phyloP scores from a whole-genome alignment of 495 filamentous ascomycete species.

The Hypoxylon lenormandii region DNA sequence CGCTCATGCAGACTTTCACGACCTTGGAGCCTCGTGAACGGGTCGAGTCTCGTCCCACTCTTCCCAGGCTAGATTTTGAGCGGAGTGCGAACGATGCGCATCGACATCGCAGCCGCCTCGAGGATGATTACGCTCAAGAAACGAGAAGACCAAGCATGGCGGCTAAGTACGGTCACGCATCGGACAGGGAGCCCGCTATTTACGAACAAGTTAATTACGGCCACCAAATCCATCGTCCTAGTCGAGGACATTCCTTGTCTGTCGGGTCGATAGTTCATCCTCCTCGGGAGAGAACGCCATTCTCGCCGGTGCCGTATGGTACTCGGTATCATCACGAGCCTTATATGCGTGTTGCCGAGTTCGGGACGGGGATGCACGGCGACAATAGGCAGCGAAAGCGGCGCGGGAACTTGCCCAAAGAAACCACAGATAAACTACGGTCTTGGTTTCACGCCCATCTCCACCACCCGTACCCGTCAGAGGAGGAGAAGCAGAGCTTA shows the following conservation, averaged over 20 bases:
- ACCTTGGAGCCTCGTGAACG: slow-evolving; percentile 40
- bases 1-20: slow-evolving; percentile 42
- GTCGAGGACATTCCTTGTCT: slow-evolving; percentile 55
- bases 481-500: slow-evolving; percentile 88
- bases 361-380: slow-evolving; percentile 47
- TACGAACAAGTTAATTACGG: slow-evolving; percentile 35
- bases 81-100: slow-evolving; percentile 46
- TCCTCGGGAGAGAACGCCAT: slow-evolving; percentile 49
- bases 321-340: slow-evolving; percentile 41
- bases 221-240: slow-evolving; percentile 52
- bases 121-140: slow-evolving; percentile 43
- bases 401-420: slow-evolving; percentile 86
- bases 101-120: slow-evolving; percentile 33
- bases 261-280: slow-evolving; percentile 45
- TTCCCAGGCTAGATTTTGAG: slow-evolving; percentile 49
- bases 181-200: slow-evolving; percentile 35
- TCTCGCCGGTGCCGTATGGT: slow-evolving; percentile 50
- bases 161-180: slow-evolving; percentile 35
- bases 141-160: slow-evolving; percentile 40
- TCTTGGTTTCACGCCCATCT: slow-evolving; percentile 82
- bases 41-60: slow-evolving; percentile 44
- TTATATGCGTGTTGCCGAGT: slow-evolving; percentile 48
- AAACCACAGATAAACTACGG: slow-evolving; percentile 83
- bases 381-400: slow-evolving; percentile 70
- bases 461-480: slow-evolving; percentile 85